Conservation (phyloP, 2,329 filamentous ascomycete species). For the Fusarium sp. region DNA sequence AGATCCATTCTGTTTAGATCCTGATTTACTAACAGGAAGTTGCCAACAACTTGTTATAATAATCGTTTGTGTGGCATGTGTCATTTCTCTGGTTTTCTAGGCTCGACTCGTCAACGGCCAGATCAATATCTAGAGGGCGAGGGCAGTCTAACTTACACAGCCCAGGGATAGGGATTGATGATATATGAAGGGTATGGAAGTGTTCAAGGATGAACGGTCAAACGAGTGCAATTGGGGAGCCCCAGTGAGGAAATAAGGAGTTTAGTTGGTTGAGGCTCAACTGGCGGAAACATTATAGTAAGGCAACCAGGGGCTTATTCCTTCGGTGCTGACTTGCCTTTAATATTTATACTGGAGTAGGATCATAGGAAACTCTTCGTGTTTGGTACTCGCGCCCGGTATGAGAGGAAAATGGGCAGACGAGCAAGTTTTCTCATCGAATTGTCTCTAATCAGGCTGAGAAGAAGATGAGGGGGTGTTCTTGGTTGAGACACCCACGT, state of each 20-base stretch:
- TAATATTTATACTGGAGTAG: too few relatives aligned
- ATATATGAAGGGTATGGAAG: background rate
- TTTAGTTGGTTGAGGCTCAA: background rate
- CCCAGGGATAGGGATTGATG: background rate
- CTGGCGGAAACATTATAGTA: background rate
- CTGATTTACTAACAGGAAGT: background rate
- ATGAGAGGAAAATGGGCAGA: background rate
- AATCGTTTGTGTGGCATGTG: conserved; percentile 10
- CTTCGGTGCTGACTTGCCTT: background rate
- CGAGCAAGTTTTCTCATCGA: background rate
- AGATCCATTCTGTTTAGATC: background rate
- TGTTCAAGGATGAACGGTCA: background rate
- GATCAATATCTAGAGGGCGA: background rate
- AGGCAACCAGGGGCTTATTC: background rate
- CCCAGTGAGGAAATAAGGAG: background rate
- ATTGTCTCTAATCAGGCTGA: conserved; percentile 17
- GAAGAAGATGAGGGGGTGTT: conserved; percentile 2
- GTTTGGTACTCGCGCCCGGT: too few relatives aligned
- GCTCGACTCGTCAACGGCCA: background rate
- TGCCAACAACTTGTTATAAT: conserved; percentile 14
- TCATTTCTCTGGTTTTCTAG: conserved; percentile 20
- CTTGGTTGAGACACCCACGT: conserved; percentile 16
- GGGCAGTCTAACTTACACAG: background rate
- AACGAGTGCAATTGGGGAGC: background rate
- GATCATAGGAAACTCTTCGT: too few relatives aligned